Base-by-base conservation (phyloP, 2,329 filamentous ascomycete species). In the Ophiostoma perfectum region DNA sequence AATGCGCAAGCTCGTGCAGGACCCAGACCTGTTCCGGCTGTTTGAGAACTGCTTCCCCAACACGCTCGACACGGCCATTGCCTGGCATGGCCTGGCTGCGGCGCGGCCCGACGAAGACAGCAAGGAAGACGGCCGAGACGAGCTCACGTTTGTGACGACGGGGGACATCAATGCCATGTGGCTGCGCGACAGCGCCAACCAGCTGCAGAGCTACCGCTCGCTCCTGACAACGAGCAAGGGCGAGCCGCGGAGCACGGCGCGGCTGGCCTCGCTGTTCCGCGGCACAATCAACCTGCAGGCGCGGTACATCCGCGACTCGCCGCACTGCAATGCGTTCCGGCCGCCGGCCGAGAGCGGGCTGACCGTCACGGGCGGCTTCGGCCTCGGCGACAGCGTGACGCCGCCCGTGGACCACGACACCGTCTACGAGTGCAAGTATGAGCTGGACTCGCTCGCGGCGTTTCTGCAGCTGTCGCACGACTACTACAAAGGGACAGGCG, bases 391-490 rank as follows among this genome's bases (percentile, higher is more conserved):
- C 66, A 64, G 64, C 11, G 73, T 74, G 45, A 63, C 36, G 42
- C 73, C 73, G 9, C 58, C 68, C 1, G 89, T 90, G 72, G 88
- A 90, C 72, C 81, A 81, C 2, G 83, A 81, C 2, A 84, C 87
- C 36, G 90, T 93, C 4, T 93, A 92, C 74, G 91, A 93, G 77
- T 94, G 91, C 82, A 94, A 93, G 76, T 94, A 92, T 75, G 91
- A 94, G 78, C 84, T 94, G 47, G 91, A 94, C 78, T 92, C 89
- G 5, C 83, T 94, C 2, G 90, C 90, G 0, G 86, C 90, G 67
- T 94, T 94, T 75, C 81, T 94, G 27, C 85, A 88, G 18, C 81
- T 93, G 3, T 85, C 85, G 1, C 90, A 89, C 70, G 86, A 92
- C 72, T 94, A 92, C 78, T 84, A 90, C 77, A 81, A 84, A 38